A percentile compares a stretch with the other conserved stretches of the same genome.
Conservation (phyloP, 441 rosid genomes). For the Adansonia grandidieri region DNA sequence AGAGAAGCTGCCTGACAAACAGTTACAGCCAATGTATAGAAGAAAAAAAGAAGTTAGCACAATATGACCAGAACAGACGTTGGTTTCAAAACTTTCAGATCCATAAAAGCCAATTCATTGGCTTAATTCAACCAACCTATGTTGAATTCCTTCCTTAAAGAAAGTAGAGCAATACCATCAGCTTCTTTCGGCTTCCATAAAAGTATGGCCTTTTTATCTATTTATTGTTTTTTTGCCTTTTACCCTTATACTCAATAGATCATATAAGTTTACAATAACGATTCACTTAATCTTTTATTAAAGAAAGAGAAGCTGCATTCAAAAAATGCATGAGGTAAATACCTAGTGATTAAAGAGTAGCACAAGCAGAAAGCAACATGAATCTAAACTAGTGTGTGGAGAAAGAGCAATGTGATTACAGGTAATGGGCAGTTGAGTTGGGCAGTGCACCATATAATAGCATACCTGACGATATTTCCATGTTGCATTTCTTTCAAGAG, state of each 20-base stretch:
- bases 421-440: background rate
- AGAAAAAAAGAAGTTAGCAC: background rate
- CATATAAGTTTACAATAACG: background rate
- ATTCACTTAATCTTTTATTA: background rate
- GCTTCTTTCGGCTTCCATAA: background rate
- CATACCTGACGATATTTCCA: slow-evolving; percentile 83
- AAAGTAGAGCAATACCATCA: background rate
- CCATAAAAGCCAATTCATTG: background rate
- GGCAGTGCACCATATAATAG: background rate
- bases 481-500: slow-evolving; percentile 96
- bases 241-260: background rate
- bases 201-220: background rate
- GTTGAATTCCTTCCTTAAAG: background rate
- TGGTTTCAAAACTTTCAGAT: background rate
- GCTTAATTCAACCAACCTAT: slow-evolving; percentile 11
- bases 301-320: background rate
- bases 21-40: background rate
- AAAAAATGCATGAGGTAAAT: background rate
- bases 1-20: slow-evolving; percentile 20
- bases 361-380: slow-evolving; percentile 17
- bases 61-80: slow-evolving; percentile 6
- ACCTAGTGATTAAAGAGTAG: background rate
- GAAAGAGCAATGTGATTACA: background rate
- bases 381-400: slow-evolving; percentile 9
- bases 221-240: background rate